A percentile compares a stretch with the other conserved stretches of the same genome.
phyloP scores from a whole-genome alignment of 1,284 basidiomycete genomes.

The Peniophora sp. region DNA sequence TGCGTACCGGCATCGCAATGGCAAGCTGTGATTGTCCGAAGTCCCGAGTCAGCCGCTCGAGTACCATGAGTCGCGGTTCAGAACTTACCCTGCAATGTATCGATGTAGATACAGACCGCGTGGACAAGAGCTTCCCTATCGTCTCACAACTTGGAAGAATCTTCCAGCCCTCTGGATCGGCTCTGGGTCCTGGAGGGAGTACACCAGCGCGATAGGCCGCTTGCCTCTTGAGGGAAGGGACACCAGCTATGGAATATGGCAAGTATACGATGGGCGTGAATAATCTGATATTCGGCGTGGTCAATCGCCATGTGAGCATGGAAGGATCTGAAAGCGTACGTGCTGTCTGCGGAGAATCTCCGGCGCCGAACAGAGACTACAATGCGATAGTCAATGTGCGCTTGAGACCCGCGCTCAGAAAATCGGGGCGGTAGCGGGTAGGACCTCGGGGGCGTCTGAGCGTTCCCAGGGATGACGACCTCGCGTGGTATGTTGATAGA shows the following conservation, averaged over 20 bases:
- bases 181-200: not conserved
- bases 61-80: not conserved
- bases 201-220: not conserved
- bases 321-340: constrained; percentile 10
- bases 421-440: constrained; percentile 41
- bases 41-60: not conserved
- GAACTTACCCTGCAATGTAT: not conserved
- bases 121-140: not conserved
- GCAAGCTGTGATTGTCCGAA: not conserved
- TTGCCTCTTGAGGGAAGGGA: not conserved
- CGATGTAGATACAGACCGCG: not conserved
- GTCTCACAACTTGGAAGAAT: not conserved
- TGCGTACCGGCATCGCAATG: not conserved
- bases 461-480: constrained; percentile 17
- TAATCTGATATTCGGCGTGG: not conserved
- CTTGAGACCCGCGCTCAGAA: constrained; percentile 34
- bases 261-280: not conserved
- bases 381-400: constrained; percentile 42
- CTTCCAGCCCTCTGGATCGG: constrained; percentile 1
- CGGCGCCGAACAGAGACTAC: constrained; percentile 38
- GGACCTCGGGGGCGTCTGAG: constrained; percentile 6
- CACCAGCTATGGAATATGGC: not conserved
- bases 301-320: not conserved
- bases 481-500: constrained; percentile 33
- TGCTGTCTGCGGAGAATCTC: constrained; percentile 21